A percentile compares a stretch with the other conserved stretches of the same genome.
Conservation (phyloP, 2,329 filamentous ascomycete genomes). For the Cladosporium colombiae region DNA sequence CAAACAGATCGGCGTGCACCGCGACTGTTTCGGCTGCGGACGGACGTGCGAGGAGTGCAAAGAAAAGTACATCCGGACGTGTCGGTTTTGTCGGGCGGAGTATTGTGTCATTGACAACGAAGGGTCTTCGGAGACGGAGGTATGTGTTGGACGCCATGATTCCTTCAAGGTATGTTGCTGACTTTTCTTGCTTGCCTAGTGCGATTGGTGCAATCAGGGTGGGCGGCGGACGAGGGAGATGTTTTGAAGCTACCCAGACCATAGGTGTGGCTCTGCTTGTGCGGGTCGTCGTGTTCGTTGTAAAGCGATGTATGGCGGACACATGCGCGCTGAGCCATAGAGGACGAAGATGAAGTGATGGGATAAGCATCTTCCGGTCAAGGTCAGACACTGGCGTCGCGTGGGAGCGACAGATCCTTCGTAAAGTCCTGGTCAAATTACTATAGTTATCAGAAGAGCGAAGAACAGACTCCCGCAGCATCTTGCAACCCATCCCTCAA, state of each 20-base stretch:
- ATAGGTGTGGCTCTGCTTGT: background rate
- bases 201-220: constrained; percentile 42
- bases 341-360: too few species aligned
- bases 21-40: constrained; percentile 85
- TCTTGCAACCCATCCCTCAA: background rate
- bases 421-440: constrained; percentile 4
- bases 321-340: too few species aligned
- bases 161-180: too few species aligned
- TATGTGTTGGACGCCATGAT: too few species aligned
- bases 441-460: background rate
- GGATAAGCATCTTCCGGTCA: too few species aligned
- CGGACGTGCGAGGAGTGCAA: constrained; percentile 78
- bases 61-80: constrained; percentile 67
- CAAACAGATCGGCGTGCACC: constrained; percentile 54
- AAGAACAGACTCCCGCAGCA: background rate
- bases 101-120: constrained; percentile 86
- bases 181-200: constrained; percentile 30
- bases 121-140: constrained; percentile 67
- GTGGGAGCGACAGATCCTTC: background rate
- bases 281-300: background rate
- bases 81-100: constrained; percentile 71
- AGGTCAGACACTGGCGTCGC: background rate
- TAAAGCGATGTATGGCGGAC: background rate
- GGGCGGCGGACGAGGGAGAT: constrained; percentile 28
- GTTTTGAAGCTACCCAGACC: background rate